Base-by-base conservation (phyloP, 1,284 basidiomycete species). In the Cryptococcus sp. region DNA sequence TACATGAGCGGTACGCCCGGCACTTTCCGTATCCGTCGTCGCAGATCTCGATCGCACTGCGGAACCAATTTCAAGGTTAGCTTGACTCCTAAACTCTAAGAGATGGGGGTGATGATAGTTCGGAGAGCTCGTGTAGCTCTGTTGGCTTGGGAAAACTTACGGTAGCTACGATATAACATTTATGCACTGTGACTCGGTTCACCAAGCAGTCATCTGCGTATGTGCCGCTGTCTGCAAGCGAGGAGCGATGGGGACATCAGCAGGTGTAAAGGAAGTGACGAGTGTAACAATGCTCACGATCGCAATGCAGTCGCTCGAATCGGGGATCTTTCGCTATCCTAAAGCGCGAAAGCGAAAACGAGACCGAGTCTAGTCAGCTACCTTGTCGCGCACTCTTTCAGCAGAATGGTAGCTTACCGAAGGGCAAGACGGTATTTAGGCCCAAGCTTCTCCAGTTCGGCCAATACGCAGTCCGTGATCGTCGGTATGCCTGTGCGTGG, bases 201-300 rank as follows among this genome's bases (percentile, higher is more conserved):
- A 99, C 89, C 31, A 99, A 85, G 77, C 96, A 99, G 81, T 99
- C 96, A 76, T 99, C 96, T 20, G 96, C 96, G 74, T 99, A 99
- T 15, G 93, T 97, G 16, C 96, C 96, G 16, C 86, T 84, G 77
- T 99, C 77, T 78, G 53, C 35, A 20, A 6, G 19, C 25, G 31
- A 40, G 25, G 56, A 35, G 31, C 2, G 17, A 25, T n/a, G n/a
- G n/a, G n/a, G n/a, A 52, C 2, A 46, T 45, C 42, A 57, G 55
- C 46, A 40, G 20, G 39, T 2, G 31, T 8, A 35, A 13, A 31
- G 35, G 16, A 54, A 35, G 13, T 23, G 25, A 46, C 50, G 3
- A 20, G 45, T 8, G 13, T 10, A n/a, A n/a, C n/a, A n/a, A n/a
- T n/a, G n/a, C 74, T 63, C 42, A 75, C 74, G 95, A 50, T 89